These are phyloP conservation scores for Urtica urens DNA, from an alignment of 306 rosid genomes.

Conservation along the genomic window DNA sequence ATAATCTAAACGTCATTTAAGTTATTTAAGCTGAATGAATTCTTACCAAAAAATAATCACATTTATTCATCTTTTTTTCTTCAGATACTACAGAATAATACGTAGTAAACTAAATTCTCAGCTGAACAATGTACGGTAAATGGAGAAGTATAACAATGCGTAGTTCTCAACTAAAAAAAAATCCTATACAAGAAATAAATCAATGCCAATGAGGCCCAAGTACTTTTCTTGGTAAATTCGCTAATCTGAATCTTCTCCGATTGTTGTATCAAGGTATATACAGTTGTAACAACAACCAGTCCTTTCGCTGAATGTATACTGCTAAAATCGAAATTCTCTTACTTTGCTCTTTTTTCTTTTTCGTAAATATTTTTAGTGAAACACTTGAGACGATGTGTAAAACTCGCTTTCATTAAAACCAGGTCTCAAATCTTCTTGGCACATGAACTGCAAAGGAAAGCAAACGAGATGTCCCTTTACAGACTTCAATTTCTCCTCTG, in stretches of 20 bases:
- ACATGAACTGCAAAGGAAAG: conserved; percentile 33
- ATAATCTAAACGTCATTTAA: too few relatives aligned
- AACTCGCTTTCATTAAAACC: conserved; percentile 36
- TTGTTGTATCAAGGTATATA: background rate
- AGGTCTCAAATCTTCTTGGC: conserved; percentile 36
- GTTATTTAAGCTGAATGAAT: too few relatives aligned
- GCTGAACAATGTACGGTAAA: too few relatives aligned
- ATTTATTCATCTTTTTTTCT: too few relatives aligned
- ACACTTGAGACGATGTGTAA: conserved; percentile 39
- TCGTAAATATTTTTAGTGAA: conserved; percentile 11
- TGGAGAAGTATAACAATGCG: background rate
- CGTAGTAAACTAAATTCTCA: too few relatives aligned
- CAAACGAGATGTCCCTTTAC: conserved; percentile 34
- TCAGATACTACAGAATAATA: too few relatives aligned
- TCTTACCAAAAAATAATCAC: too few relatives aligned
- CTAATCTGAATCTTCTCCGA: background rate
- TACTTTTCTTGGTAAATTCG: background rate
- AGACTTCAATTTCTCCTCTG: conserved; percentile 26
- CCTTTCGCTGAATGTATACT: background rate
- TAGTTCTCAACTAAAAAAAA: background rate
- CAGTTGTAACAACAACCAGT: background rate
- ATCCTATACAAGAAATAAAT: conserved; percentile 10
- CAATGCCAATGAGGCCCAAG: conserved; percentile 11
- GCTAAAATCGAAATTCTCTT: background rate
- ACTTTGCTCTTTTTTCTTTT: background rate